Percentiles rank a stretch among this genome's conserved stretches.
Evolutionary conservation across 208 protist species (phyloP).

Genomic region (Trypanosoma avium): DNA sequence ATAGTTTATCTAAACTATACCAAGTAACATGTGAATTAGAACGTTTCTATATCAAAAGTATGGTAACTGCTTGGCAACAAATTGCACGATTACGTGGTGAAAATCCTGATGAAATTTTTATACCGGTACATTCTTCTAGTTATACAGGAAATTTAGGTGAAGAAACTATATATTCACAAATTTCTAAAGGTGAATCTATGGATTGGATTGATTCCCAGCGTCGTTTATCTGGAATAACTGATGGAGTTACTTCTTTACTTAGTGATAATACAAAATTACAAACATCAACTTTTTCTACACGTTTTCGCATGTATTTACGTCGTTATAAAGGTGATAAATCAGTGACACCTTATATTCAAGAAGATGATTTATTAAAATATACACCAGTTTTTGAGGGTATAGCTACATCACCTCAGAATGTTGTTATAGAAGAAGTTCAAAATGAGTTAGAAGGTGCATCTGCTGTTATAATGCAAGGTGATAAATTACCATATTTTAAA

Average conservation of each 20-base stretch:
- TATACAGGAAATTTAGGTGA: neutral
- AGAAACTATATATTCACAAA: neutral
- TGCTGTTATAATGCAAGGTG: neutral
- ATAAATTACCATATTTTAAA: conserved; percentile 46
- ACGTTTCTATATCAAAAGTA: conserved; percentile 13
- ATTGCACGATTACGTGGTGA: conserved; percentile 20
- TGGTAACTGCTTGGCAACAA: conserved; percentile 22
- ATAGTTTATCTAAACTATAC: neutral
- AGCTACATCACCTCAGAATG: neutral
- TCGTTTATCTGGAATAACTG: neutral
- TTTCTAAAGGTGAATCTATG: neutral
- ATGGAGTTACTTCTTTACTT: neutral
- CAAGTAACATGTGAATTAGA: conserved; percentile 23
- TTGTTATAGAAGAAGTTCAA: neutral
- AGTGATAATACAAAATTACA: neutral
- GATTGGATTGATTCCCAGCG: neutral
- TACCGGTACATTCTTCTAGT: neutral
- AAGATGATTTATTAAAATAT: conserved; percentile 52
- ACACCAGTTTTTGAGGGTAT: conserved; percentile 57
- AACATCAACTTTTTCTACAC: neutral
- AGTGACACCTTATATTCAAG: conserved; percentile 24
- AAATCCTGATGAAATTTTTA: neutral
- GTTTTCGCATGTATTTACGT: conserved; percentile 57
- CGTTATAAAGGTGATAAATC: conserved; percentile 5
- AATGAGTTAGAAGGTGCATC: neutral